Evolutionary conservation across 2,329 filamentous ascomycete species (phyloP), one percentile per base, ranked within the genome.

Genomic region (Grosmannia penicillata): DNA sequence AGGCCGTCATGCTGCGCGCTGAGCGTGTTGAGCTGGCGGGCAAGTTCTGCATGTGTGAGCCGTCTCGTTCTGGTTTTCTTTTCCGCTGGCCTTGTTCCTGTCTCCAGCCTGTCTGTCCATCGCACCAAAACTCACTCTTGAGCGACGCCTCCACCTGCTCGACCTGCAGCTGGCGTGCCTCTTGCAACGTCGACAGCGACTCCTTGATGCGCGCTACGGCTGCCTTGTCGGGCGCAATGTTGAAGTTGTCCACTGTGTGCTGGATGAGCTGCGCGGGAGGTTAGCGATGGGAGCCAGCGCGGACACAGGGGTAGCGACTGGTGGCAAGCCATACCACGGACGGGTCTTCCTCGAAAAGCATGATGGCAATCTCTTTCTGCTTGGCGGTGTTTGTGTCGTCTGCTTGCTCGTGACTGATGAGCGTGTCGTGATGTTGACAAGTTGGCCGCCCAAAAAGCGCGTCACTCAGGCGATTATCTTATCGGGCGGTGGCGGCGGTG

Each of bases 261-360:
- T 79, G 72, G 62, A 98, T 93, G 54, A 95, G 80, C 82, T 91
- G 58, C 22, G 13, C 9, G 22, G 11, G 23, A 2, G 24, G 11
- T n/a, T n/a, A n/a, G n/a, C n/a, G n/a, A n/a, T n/a, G n/a, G n/a
- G n/a, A n/a, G n/a, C n/a, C n/a, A n/a, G n/a, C n/a, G n/a, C n/a
- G n/a, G n/a, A n/a, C n/a, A n/a, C n/a, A n/a, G n/a, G n/a, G n/a
- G n/a, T n/a, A n/a, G n/a, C n/a, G n/a, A n/a, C n/a, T 15, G 35
- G 4, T 4, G 5, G 2, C 3, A 13, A 25, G 6, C 55, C 73
- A 44, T 74, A 93, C 85, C 32, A 78, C 80, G 32, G 82, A 82
- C 48, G 87, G 89, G 57, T 91, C 83, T 64, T 95, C 87, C 61
- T 93, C 84, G 62, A 96, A 83, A 56, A 95, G 71, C 82, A 96